A percentile compares a stretch with the other conserved stretches of the same genome.
These are phyloP conservation scores for Colletotrichum sp. DNA, from an alignment of 2,329 filamentous ascomycete genomes.

Conservation along the genomic window DNA sequence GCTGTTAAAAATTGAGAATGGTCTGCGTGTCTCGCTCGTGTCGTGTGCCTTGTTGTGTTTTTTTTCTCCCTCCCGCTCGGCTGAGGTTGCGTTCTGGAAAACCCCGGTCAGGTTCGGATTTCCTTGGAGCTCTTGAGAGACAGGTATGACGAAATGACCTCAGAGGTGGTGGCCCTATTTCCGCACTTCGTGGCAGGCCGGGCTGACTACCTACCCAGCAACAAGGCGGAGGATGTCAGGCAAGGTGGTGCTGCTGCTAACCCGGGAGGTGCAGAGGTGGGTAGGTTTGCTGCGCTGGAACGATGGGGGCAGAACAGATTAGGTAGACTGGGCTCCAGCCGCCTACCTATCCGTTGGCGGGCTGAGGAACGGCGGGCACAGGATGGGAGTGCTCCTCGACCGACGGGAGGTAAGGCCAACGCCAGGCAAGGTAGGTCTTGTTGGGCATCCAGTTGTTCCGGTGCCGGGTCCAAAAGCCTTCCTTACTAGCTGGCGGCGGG, in stretches of 20 bases:
- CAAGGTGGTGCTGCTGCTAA: background rate
- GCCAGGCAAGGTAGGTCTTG: background rate
- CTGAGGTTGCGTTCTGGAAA: background rate
- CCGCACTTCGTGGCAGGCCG: background rate
- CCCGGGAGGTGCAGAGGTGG: background rate
- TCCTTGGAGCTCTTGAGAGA: background rate
- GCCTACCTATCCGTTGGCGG: background rate
- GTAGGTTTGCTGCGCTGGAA: background rate
- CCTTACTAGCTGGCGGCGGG: background rate
- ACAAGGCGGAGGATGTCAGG: background rate
- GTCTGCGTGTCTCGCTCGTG: background rate
- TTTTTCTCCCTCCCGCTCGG: background rate
- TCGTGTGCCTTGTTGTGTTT: background rate
- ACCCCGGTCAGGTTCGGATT: background rate
- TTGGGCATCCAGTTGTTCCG: background rate
- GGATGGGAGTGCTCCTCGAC: background rate
- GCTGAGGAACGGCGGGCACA: background rate
- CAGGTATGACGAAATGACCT: slow-evolving; percentile 9
- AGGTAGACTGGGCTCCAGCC: no score
- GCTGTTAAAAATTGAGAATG: background rate
- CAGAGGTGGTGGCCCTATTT: background rate
- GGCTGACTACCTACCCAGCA: background rate
- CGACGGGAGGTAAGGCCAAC: no score
- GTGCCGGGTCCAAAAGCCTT: background rate
- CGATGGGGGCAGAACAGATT: no score